These are phyloP conservation scores for Pestalotiopsis sp. DNA, from an alignment of 2,329 filamentous ascomycete species.

Conservation along the genomic window DNA sequence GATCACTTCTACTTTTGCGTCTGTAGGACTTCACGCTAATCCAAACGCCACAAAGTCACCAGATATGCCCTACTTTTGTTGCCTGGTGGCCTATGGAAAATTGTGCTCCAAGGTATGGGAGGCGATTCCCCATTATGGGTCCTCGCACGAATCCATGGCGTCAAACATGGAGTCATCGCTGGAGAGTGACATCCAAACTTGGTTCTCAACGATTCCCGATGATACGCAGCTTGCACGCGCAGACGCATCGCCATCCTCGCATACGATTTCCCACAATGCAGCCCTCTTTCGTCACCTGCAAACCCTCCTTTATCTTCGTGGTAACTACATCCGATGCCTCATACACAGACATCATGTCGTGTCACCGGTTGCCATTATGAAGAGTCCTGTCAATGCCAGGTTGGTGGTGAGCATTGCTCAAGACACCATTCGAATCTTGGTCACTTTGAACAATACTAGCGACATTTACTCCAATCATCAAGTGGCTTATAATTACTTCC, in stretches of 20 bases:
- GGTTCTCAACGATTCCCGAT: constrained; percentile 3
- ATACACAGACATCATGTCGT: constrained; percentile 7
- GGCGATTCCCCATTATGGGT: constrained; percentile 4
- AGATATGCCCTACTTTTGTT: constrained; percentile 26
- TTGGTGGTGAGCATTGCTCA: constrained; percentile 6
- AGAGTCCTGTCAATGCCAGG: background rate
- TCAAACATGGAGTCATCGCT: constrained; percentile 16
- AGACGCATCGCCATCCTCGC: background rate
- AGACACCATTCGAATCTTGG: constrained; percentile 4
- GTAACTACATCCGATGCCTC: constrained; percentile 8
- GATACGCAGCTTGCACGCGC: background rate
- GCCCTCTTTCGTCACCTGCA: background rate
- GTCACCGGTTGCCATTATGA: background rate
- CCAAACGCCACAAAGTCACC: constrained; percentile 9
- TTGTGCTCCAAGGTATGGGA: constrained; percentile 9
- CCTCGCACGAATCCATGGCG: constrained; percentile 31
- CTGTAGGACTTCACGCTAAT: background rate
- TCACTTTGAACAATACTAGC: background rate
- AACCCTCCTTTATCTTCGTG: constrained; percentile 7
- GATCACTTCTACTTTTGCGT: background rate
- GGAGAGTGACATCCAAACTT: background rate
- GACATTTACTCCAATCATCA: constrained; percentile 5
- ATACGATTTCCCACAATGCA: background rate
- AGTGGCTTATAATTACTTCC: constrained; percentile 8
- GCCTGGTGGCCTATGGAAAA: constrained; percentile 3